phyloP scores from a whole-genome alignment of 495 filamentous ascomycete species.

The Aspergillus hancockii region DNA sequence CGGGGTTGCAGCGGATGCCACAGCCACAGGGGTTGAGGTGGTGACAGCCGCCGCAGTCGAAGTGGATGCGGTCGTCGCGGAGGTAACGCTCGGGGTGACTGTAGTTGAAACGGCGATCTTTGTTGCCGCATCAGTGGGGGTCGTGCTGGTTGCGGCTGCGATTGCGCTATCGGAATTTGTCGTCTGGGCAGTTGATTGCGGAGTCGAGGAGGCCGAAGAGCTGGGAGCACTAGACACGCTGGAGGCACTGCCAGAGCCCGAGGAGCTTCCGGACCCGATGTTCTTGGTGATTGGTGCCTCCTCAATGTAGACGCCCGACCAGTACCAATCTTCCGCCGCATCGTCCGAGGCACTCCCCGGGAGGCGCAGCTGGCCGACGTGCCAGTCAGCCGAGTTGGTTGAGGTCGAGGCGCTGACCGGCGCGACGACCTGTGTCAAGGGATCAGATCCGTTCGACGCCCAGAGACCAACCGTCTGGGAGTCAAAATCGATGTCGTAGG shows the following conservation, averaged over 20 bases:
- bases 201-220: neutral
- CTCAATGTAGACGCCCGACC: constrained; percentile 72
- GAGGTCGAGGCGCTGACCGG: constrained; percentile 59
- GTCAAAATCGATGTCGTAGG: constrained; percentile 63
- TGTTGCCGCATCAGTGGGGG: neutral
- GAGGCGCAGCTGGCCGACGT: constrained; percentile 69
- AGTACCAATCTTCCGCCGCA: constrained; percentile 66
- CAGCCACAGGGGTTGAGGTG: neutral
- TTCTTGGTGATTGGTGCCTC: constrained; percentile 53
- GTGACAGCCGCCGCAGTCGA: neutral
- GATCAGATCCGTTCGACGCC: constrained; percentile 62
- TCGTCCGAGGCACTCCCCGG: constrained; percentile 54
- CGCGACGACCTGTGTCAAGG: constrained; percentile 56
- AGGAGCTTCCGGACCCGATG: neutral
- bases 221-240: neutral
- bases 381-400: constrained; percentile 73
- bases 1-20: neutral
- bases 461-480: constrained; percentile 63
- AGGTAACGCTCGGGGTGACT: neutral
- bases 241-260: neutral
- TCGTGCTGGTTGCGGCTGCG: neutral
- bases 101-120: neutral
- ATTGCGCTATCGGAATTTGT: neutral
- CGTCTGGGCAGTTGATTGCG: neutral
- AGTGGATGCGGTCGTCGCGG: neutral